phyloP scores from a whole-genome alignment of 192 early-diverging fungal genomes.

The Podila epicladia region DNA sequence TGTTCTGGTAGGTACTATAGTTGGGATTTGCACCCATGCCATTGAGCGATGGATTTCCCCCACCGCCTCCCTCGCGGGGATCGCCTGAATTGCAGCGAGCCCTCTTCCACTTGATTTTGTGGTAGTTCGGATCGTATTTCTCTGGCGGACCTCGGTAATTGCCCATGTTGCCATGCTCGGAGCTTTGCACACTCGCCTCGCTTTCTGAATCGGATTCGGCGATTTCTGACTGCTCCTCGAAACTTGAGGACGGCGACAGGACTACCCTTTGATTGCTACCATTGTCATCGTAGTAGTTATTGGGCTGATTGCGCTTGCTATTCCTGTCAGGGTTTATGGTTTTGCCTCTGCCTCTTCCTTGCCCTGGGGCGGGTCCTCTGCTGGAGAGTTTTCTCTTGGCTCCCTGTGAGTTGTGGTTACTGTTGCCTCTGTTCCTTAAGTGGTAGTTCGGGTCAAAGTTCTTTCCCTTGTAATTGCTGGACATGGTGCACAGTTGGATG shows the following conservation, averaged over 20 bases:
- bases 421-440: background rate
- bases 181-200: background rate
- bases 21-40: too few relatives aligned
- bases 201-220: background rate
- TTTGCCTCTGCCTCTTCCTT: background rate
- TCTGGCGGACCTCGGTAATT: too few relatives aligned
- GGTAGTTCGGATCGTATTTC: too few relatives aligned
- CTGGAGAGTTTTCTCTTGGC: background rate
- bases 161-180: too few relatives aligned
- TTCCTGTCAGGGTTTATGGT: background rate
- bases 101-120: too few relatives aligned
- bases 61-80: too few relatives aligned
- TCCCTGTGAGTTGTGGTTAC: background rate
- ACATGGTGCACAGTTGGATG: too few relatives aligned
- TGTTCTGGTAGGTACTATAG: too few relatives aligned
- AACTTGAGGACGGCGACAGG: background rate
- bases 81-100: too few relatives aligned
- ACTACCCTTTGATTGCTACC: background rate
- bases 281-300: background rate
- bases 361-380: background rate
- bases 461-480: slow-evolving; percentile 6
- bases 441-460: slow-evolving; percentile 19
- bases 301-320: background rate
- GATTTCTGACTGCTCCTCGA: background rate
- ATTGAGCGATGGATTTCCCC: too few relatives aligned